Percentiles rank a stretch among this genome's conserved stretches.
Evolutionary conservation across 1,139 yeast genomes (phyloP).

Genomic region (Lodderomyces metapsilosis): DNA sequence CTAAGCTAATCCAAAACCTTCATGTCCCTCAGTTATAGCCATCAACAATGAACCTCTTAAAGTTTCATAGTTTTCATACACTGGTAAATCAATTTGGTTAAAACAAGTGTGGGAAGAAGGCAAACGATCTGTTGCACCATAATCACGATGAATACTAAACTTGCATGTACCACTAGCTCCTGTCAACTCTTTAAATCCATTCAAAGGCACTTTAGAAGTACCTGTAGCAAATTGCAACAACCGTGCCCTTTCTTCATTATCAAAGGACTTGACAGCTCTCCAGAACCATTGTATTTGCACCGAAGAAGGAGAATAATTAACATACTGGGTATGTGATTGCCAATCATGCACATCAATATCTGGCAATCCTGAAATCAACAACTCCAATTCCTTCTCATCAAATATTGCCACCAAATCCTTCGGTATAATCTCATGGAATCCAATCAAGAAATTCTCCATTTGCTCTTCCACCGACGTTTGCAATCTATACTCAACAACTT

Average conservation of each 20-base stretch:
- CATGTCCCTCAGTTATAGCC: constrained; percentile 94
- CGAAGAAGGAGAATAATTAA: constrained; percentile 80
- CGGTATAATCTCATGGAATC: constrained; percentile 93
- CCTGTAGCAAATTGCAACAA: constrained; percentile 96
- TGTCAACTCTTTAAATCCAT: constrained; percentile 87
- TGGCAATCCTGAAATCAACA: constrained; percentile 90
- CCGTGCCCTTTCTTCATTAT: constrained; percentile 91
- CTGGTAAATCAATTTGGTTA: constrained; percentile 92
- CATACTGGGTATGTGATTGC: constrained; percentile 82
- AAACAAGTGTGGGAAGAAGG: constrained; percentile 98
- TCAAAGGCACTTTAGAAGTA: constrained; percentile 92
- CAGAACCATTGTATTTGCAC: constrained; percentile 96
- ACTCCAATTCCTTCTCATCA: constrained; percentile 93
- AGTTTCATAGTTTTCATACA: constrained; percentile 84
- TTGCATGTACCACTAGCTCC: constrained; percentile 88
- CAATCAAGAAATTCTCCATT: constrained; percentile 78
- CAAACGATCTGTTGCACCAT: constrained; percentile 78
- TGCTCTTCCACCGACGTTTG: constrained; percentile 85
- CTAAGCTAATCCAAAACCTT: constrained; percentile 87
- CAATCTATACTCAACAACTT: constrained; percentile 83
- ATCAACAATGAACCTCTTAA: constrained; percentile 75
- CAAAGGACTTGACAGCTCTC: constrained; percentile 96
- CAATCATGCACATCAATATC: constrained; percentile 96
- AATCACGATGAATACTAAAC: constrained; percentile 88
- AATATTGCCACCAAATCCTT: constrained; percentile 81